These are phyloP conservation scores for Plasmodium chabaudi DNA, from an alignment of 169 alveolate genomes.

Conservation along the genomic window DNA sequence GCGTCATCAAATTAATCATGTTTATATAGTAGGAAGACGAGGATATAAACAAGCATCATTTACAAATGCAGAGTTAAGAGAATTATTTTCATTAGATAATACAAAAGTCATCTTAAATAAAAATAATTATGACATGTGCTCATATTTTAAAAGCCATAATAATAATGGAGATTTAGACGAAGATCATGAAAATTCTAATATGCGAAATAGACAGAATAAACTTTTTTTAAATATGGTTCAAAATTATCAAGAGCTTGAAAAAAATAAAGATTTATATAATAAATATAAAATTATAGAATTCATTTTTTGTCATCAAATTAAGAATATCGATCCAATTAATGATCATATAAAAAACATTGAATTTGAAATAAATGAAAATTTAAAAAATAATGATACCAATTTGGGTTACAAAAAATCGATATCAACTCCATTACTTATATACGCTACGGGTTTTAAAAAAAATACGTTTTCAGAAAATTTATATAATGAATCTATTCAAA, in stretches of 20 bases:
- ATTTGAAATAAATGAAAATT: constrained; percentile 41
- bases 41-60: constrained; percentile 64
- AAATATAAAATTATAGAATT: constrained; percentile 58
- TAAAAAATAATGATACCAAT: constrained; percentile 1
- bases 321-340: constrained; percentile 11
- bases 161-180: constrained; percentile 36
- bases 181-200: constrained; percentile 15
- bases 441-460: constrained; percentile 72
- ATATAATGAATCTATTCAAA: constrained; percentile 44
- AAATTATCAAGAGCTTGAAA: constrained; percentile 44
- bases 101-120: constrained; percentile 54
- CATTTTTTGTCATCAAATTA: constrained; percentile 51
- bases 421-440: constrained; percentile 49
- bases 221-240: constrained; percentile 55
- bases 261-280: constrained; percentile 53
- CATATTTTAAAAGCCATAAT: not conserved
- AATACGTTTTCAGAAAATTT: constrained; percentile 28
- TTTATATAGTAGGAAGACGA: constrained; percentile 53
- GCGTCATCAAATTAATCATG: constrained; percentile 34
- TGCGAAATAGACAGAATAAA: constrained; percentile 56
- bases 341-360: constrained; percentile 27
- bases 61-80: constrained; percentile 66
- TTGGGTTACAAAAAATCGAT: constrained; percentile 1
- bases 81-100: constrained; percentile 29
- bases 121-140: constrained; percentile 54